Conservation (phyloP, 495 filamentous ascomycete species). For the Friedmanniomyces simplex region DNA sequence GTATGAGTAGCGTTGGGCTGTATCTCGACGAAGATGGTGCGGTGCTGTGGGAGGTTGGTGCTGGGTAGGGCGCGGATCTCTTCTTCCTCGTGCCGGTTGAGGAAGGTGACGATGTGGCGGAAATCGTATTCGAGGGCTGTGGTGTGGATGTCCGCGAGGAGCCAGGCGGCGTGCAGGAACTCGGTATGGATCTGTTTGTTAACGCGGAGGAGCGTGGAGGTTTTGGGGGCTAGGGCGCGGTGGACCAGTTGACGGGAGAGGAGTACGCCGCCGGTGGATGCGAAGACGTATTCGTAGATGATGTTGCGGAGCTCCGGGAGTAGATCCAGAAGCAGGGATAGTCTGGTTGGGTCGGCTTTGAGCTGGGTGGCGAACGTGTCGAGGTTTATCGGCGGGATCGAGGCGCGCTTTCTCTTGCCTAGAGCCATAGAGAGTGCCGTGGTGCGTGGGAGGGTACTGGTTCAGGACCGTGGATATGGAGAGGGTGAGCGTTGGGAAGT, state of each 20-base stretch:
- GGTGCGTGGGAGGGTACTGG: too few species aligned
- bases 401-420: too few species aligned
- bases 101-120: constrained; percentile 8
- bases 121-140: constrained; percentile 2
- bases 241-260: not conserved
- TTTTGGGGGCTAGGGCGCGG: not conserved
- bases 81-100: constrained; percentile 1
- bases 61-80: not conserved
- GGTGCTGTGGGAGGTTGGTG: too few species aligned
- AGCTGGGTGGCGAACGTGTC: not conserved
- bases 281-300: constrained; percentile 3
- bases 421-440: not conserved
- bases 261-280: not conserved
- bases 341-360: not conserved
- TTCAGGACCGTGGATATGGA: too few species aligned
- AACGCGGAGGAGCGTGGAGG: not conserved
- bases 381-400: not conserved
- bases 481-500: too few species aligned
- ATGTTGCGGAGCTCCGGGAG: constrained; percentile 6
- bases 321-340: constrained; percentile 1
- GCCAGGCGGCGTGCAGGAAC: not conserved
- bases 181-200: constrained; percentile 2
- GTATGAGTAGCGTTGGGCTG: too few species aligned
- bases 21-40: not conserved
- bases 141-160: not conserved